Conservation (phyloP, 2,329 filamentous ascomycete species). For the Colletotrichum sidae region DNA sequence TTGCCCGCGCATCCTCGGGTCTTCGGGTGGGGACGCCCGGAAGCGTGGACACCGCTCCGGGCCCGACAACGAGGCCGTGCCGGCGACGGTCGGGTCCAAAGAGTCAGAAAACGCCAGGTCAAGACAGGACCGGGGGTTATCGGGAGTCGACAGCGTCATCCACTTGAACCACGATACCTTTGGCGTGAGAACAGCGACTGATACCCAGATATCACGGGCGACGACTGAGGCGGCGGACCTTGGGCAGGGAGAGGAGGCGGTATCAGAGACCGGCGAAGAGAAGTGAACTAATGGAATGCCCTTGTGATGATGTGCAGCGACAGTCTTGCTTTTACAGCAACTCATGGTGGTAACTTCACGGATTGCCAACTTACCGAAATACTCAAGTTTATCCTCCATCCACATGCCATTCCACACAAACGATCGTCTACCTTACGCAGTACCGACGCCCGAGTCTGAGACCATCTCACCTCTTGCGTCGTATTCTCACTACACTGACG, state of each 20-base stretch:
- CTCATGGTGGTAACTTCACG: too few species aligned
- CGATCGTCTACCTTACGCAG: not conserved
- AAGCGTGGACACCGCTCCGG: not conserved
- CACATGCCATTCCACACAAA: too few species aligned
- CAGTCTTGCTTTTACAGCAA: too few species aligned
- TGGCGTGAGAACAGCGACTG: not conserved
- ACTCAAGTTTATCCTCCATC: too few species aligned
- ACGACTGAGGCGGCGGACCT: slow-evolving; percentile 6
- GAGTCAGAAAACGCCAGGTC: not conserved
- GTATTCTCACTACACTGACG: too few species aligned
- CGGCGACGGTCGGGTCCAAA: slow-evolving; percentile 12
- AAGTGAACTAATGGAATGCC: not conserved
- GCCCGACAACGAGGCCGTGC: not conserved
- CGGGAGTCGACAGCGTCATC: not conserved
- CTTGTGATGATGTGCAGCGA: not conserved
- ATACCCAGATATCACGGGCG: not conserved
- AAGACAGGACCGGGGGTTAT: not conserved
- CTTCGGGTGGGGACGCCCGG: not conserved
- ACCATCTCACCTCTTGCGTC: too few species aligned
- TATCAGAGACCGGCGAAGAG: not conserved
- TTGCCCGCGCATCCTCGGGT: slow-evolving; percentile 41
- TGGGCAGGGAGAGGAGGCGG: slow-evolving; percentile 9
- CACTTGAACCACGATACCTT: slow-evolving; percentile 10
- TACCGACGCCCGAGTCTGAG: too few species aligned
- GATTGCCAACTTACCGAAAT: too few species aligned